Conservation (phyloP, 2,329 filamentous ascomycete species). For the Neocatenulostroma microsporum region DNA sequence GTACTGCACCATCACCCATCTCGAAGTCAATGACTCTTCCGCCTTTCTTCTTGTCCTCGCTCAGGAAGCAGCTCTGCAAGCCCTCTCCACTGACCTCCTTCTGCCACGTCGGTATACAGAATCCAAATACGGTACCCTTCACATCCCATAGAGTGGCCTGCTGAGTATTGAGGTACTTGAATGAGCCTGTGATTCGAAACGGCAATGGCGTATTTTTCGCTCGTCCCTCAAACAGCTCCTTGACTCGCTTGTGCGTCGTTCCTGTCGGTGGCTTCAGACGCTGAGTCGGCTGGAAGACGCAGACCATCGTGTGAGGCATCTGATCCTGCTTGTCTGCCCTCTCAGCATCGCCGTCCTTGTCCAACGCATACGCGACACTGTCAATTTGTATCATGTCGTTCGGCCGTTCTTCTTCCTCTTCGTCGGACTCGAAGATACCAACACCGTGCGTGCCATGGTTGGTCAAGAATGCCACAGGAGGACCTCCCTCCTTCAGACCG, state of each 20-base stretch:
- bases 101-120: slow-evolving; percentile 34
- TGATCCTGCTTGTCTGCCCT: slow-evolving; percentile 28
- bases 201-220: slow-evolving; percentile 35
- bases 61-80: slow-evolving; percentile 32
- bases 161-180: slow-evolving; percentile 28
- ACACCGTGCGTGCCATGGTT: slow-evolving; percentile 38
- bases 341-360: slow-evolving; percentile 25
- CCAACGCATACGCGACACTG: slow-evolving; percentile 27
- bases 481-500: slow-evolving; percentile 31
- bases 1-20: slow-evolving; percentile 26
- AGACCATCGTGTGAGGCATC: slow-evolving; percentile 37
- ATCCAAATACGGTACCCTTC: slow-evolving; percentile 35
- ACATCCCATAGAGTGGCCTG: slow-evolving; percentile 26
- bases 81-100: slow-evolving; percentile 33
- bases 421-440: slow-evolving; percentile 30
- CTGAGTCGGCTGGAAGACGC: slow-evolving; percentile 32
- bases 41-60: slow-evolving; percentile 27
- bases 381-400: slow-evolving; percentile 31
- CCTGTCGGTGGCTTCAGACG: slow-evolving; percentile 21
- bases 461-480: slow-evolving; percentile 30
- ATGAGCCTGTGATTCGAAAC: slow-evolving; percentile 31
- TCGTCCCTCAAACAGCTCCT: slow-evolving; percentile 19
- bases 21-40: slow-evolving; percentile 34
- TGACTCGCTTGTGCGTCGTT: slow-evolving; percentile 19
- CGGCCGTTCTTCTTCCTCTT: slow-evolving; percentile 7